Base-by-base conservation (phyloP, 768 basidiomycete species). In the Boletus subcaerulescens region DNA sequence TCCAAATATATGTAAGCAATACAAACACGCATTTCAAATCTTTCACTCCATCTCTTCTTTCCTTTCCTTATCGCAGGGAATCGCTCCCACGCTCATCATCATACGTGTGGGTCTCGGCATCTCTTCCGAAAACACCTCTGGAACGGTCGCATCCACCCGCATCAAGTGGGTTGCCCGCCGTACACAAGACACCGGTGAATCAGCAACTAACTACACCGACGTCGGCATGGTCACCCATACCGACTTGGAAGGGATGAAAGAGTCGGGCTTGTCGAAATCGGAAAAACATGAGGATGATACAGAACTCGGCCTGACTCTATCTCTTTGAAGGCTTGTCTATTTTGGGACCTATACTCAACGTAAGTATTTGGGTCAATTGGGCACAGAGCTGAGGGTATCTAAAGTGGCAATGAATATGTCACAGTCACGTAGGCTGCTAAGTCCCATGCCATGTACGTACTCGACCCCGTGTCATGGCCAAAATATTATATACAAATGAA, bases 1-100 rank as follows among this genome's bases (percentile, higher is more conserved):
- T 70, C 20, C 76, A 78, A 62, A 63, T 73, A 29, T 77, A 78
- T 45, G 76, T 76, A 44, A 61, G 74, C 49, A 40, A n/a, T 15
- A 6, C 31, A 13, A 41, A 35, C 2, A n/a, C 15, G n/a, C 1
- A 7, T 17, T 39, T 36, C 8, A 9, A n/a, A n/a, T 8, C 24
- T 24, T 6, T 36, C 24, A 31, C 24, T 22, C 9, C 15, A 42
- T 41, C 0, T 31, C 9, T 18, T 43, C 9, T 35, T 35, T 46
- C 29, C 9, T 35, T 35, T 46, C 29, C 40, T 45, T 45, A 33
- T 50, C 22, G 11, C 50, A 72, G 71, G 72, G 71, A 13, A 72
- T 72, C 45, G 71, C 67, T 32, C 70, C 71, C 18, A 73, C 72
- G 4, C 60, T 73, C 8, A 73, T 73, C 61, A 67, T 73, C 41